phyloP scores from a whole-genome alignment of 2,329 filamentous ascomycete species.

The Aureobasidium sp. region DNA sequence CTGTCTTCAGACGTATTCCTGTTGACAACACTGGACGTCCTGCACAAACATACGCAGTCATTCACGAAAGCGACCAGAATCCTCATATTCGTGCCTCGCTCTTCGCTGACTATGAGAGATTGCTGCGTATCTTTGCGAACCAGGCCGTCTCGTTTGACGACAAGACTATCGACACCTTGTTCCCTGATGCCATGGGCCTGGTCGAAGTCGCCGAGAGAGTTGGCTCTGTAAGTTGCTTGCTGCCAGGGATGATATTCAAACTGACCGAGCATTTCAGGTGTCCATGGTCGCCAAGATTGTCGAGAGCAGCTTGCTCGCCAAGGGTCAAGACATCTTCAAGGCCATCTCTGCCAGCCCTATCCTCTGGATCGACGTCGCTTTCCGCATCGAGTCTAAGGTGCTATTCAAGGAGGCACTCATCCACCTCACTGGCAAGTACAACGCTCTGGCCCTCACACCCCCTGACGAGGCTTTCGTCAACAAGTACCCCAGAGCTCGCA shows the following conservation, averaged over 20 bases:
- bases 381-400: slow-evolving; percentile 39
- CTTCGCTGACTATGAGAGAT: slow-evolving; percentile 34
- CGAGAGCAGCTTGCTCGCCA: slow-evolving; percentile 42
- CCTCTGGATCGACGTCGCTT: slow-evolving; percentile 41
- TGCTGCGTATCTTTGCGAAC: slow-evolving; percentile 44
- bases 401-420: slow-evolving; percentile 42
- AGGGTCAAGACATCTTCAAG: slow-evolving; percentile 40
- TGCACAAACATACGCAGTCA: not conserved
- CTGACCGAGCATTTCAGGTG: slow-evolving; percentile 18
- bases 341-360: slow-evolving; percentile 38
- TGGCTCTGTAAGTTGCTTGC: slow-evolving; percentile 28
- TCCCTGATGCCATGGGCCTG: slow-evolving; percentile 36
- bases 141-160: slow-evolving; percentile 36
- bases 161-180: slow-evolving; percentile 31
- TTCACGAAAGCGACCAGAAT: not conserved
- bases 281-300: slow-evolving; percentile 38
- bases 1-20: slow-evolving; percentile 15
- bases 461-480: not conserved
- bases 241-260: too few relatives aligned
- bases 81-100: not conserved
- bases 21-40: slow-evolving; percentile 21
- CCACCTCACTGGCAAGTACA: slow-evolving; percentile 39
- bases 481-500: not conserved
- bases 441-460: slow-evolving; percentile 26
- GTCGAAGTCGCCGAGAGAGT: slow-evolving; percentile 43